A percentile compares a stretch with the other conserved stretches of the same genome.
Evolutionary conservation across 2,329 filamentous ascomycete species (phyloP).

Genomic region (Epichloe scottii): DNA sequence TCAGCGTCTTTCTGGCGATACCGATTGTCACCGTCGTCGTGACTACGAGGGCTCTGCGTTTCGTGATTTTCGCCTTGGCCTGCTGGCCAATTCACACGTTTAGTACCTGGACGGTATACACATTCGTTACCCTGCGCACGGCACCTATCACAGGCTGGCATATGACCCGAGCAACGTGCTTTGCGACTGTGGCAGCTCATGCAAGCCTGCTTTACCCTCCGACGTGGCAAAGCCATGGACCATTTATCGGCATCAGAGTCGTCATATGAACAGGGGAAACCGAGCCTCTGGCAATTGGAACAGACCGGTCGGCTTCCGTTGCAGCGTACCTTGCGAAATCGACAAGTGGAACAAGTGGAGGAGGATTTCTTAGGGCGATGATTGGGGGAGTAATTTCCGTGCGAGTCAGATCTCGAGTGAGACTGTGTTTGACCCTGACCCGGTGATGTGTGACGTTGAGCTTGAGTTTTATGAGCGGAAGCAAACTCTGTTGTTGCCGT

Average conservation of each 20-base stretch:
- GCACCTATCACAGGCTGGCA: conserved; percentile 38
- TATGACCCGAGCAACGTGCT: conserved; percentile 44
- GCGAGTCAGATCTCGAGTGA: not conserved
- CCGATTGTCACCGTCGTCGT: conserved; percentile 20
- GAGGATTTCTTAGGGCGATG: conserved; percentile 29
- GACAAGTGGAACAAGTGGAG: conserved; percentile 41
- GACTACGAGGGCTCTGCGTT: conserved; percentile 20
- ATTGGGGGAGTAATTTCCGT: conserved; percentile 10
- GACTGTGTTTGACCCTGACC: not conserved
- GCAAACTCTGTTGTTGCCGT: not conserved
- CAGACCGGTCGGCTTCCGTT: conserved; percentile 40
- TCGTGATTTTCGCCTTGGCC: conserved; percentile 11
- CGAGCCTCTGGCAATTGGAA: conserved; percentile 45
- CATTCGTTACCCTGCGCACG: conserved; percentile 42
- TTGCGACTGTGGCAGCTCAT: conserved; percentile 46
- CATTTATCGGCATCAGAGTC: conserved; percentile 30
- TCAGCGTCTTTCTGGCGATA: conserved; percentile 4
- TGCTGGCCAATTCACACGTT: conserved; percentile 22
- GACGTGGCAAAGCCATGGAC: conserved; percentile 33
- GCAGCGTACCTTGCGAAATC: conserved; percentile 45
- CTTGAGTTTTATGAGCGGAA: not conserved
- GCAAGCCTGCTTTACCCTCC: conserved; percentile 44
- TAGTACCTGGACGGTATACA: conserved; percentile 39
- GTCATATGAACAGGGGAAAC: conserved; percentile 45
- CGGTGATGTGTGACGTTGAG: not conserved